Evolutionary conservation across 768 basidiomycete species (phyloP), one percentile per base, ranked within the genome.

Genomic region (Panaeolus cyanescens): DNA sequence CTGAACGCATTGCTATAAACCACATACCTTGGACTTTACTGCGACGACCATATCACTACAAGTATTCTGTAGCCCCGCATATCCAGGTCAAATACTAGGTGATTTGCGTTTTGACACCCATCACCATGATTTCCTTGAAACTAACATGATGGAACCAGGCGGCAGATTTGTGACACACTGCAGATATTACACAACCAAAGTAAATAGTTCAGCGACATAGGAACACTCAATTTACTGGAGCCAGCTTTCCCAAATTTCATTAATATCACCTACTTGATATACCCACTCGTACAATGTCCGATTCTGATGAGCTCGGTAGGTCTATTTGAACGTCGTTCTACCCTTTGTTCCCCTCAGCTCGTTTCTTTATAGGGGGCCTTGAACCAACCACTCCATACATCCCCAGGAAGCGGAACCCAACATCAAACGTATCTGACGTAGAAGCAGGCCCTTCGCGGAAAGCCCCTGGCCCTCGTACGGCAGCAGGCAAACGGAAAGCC

Each of bases 301-400:
- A 68, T 36, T 65, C 63, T 17, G 67, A 68, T 50, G 67, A 68
- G 5, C 56, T 68, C 53, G 65, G 67, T 68, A 25, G 13, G 65
- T 61, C 25, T 39, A 32, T n/a, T n/a, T 30, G 37, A 12, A 19
- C 32, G 22, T 53, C 1, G 42, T 20, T 17, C 30, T 54, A 25
- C 20, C 8, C 19, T 45, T 36, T 28, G 25, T 53, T n/a, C n/a
- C n/a, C 19, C 22, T 45, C 5, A 40, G 15, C 30, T 56, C 40
- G 54, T 61, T 33, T 53, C n/a, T 50, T n/a, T 31, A 33, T 32
- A 71, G 70, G 70, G 28, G 70, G 70, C 32, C 66, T 69, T 56
- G 58, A 56, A 2, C 63, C 65, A n/a, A 70, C 68, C 12, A 70
- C 69, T 13, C 67, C 69, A 40, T 45, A 40, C 56, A 58, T 59